Evolutionary conservation across 1,284 basidiomycete species (phyloP).

Genomic region (Rhodotorula glutinis): DNA sequence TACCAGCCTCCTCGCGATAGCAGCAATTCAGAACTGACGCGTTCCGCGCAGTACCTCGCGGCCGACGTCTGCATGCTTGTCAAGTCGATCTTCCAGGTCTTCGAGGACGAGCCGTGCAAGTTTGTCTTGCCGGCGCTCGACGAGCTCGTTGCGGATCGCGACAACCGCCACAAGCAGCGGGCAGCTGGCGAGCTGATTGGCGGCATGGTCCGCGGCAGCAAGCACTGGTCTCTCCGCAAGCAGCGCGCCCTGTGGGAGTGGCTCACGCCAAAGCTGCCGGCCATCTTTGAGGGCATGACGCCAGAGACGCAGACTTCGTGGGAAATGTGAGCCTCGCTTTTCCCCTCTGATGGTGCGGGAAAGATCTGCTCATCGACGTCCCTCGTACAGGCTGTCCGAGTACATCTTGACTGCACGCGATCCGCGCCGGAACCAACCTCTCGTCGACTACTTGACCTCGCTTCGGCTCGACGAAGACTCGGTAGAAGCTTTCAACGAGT

Average conservation of each 20-base stretch:
- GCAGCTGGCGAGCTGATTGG: slow-evolving; percentile 82
- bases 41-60: slow-evolving; percentile 29
- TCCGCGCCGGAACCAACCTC: slow-evolving; percentile 72
- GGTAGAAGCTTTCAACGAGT: slow-evolving; percentile 44
- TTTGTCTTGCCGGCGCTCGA: slow-evolving; percentile 60
- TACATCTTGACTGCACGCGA: slow-evolving; percentile 70
- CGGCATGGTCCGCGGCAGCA: slow-evolving; percentile 68
- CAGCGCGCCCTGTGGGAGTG: slow-evolving; percentile 72
- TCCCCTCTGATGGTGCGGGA: slow-evolving; percentile 5
- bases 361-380: no score
- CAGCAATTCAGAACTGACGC: background rate
- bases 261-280: slow-evolving; percentile 66
- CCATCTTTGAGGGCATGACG: slow-evolving; percentile 61
- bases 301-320: slow-evolving; percentile 51
- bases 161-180: slow-evolving; percentile 85
- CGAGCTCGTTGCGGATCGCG: slow-evolving; percentile 59
- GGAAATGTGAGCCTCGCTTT: slow-evolving; percentile 49
- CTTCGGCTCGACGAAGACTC: slow-evolving; percentile 42
- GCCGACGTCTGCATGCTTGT: slow-evolving; percentile 43
- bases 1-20: no score
- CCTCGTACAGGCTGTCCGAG: background rate
- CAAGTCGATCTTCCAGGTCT: slow-evolving; percentile 54
- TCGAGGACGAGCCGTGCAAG: slow-evolving; percentile 57
- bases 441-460: slow-evolving; percentile 69
- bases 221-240: slow-evolving; percentile 75